These are phyloP conservation scores for Pezicula carpinea DNA, from an alignment of 2,329 filamentous ascomycete genomes.

Conservation along the genomic window DNA sequence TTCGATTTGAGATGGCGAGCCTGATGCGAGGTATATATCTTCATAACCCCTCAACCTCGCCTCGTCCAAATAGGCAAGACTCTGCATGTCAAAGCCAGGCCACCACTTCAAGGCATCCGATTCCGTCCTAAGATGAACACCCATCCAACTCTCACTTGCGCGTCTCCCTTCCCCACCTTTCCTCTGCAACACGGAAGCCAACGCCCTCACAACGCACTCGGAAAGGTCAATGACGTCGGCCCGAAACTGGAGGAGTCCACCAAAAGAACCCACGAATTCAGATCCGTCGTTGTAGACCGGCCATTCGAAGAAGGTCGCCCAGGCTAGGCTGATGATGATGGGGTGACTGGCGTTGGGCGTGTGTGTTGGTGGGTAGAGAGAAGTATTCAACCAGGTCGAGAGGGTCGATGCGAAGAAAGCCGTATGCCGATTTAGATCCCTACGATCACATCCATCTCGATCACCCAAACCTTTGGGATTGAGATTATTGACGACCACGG, in stretches of 20 bases:
- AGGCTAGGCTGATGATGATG: background rate
- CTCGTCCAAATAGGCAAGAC: background rate
- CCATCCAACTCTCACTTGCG: background rate
- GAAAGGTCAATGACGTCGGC: background rate
- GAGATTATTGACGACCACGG: background rate
- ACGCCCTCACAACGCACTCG: background rate
- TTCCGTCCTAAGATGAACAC: background rate
- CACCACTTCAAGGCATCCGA: background rate
- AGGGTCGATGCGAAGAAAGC: background rate
- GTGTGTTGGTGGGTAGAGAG: background rate
- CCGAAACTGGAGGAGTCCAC: constrained; percentile 2
- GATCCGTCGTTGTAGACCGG: constrained; percentile 1
- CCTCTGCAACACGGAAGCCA: too few species aligned
- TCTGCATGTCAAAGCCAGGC: background rate
- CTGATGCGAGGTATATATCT: background rate
- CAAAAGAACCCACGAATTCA: constrained; percentile 1
- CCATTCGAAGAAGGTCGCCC: background rate
- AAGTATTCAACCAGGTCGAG: background rate
- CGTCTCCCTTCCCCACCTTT: background rate
- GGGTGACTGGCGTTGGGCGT: background rate
- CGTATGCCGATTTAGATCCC: background rate
- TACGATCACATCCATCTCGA: background rate
- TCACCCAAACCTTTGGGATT: background rate
- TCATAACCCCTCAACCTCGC: background rate
- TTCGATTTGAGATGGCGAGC: background rate